phyloP scores from a whole-genome alignment of 352 stramenopile species.

The Plasmopara viticola region DNA sequence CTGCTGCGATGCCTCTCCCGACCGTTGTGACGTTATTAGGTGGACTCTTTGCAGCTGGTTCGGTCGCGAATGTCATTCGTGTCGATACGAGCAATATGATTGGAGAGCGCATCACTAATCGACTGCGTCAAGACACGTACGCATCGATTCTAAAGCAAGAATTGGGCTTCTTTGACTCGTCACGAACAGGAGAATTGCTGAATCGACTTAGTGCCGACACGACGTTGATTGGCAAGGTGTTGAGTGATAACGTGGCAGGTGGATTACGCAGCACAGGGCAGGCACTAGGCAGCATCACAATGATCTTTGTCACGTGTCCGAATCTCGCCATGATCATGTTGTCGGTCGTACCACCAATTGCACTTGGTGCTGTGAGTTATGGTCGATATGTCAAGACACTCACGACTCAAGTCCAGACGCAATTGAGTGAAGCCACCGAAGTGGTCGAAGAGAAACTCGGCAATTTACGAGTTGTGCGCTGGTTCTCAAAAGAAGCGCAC shows the following conservation, averaged over 20 bases:
- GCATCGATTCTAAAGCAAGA: conserved; percentile 83
- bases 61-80: conserved; percentile 64
- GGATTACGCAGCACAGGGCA: conserved; percentile 81
- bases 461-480: conserved; percentile 90
- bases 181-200: conserved; percentile 86
- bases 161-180: conserved; percentile 87
- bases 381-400: conserved; percentile 82
- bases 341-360: conserved; percentile 87
- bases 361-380: conserved; percentile 82
- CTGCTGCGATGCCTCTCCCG: conserved; percentile 34
- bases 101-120: conserved; percentile 77
- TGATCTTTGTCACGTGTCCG: conserved; percentile 90
- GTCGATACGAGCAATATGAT: conserved; percentile 84
- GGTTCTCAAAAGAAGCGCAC: conserved; percentile 78
- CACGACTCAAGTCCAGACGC: conserved; percentile 85
- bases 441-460: conserved; percentile 91
- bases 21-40: conserved; percentile 51
- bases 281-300: conserved; percentile 73
- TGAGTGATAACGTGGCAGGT: conserved; percentile 85
- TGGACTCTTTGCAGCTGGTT: conserved; percentile 60
- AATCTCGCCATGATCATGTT: conserved; percentile 88
- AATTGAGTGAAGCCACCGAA: conserved; percentile 86
- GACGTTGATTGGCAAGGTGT: conserved; percentile 87
- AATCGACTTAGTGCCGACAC: conserved; percentile 89
- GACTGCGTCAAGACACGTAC: conserved; percentile 72